Evolutionary conservation across 2,329 filamentous ascomycete genomes (phyloP), one percentile per base, ranked within the genome.

Genomic region (Claviceps humidiphila): DNA sequence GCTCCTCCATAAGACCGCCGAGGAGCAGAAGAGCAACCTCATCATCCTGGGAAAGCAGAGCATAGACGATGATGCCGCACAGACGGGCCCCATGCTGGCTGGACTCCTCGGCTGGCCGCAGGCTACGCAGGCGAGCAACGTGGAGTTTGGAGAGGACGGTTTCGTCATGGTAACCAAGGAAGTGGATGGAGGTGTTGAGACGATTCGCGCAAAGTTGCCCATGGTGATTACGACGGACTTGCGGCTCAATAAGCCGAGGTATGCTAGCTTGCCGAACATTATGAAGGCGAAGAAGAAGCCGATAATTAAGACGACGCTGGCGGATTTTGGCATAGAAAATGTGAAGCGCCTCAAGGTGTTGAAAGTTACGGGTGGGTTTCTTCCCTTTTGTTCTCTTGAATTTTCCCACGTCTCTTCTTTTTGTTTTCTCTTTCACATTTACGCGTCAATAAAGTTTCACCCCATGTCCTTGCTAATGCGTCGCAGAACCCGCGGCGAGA

Each of bases 241-340:
- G 72, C 75, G 93, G 50, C 74, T 98, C 68, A 98, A 98, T 66
- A 89, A 94, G 79, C 93, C 93, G 54, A 77, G 93, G 58, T 98
- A 95, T 68, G 93, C 91, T 22, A 95, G 82, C 70, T 69, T 98
- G 79, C 91, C 90, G 49, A 97, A 97, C 67, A 97, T 98, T 59
- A 98, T 98, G 93, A 98, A 97, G 84, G 93, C 93, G 51, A 98
- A 98, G 86, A 98, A 97, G 87, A 98, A 98, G 85, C 87, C 87
- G 64, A 65, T 98, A 61, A 89, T 93, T 63, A 97, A 96, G 85
- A 85, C 89, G 78, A 88, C 79, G 58, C 68, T 96, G 67, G 78
- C 74, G 53, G 93, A 98, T 65, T 86, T 87, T 68, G 88, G 87
- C 2, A 71, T 95, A 44, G 83, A 89, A 61, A 80, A 79, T 50